phyloP scores from a whole-genome alignment of 495 filamentous ascomycete genomes.

The Amorphotheca resinae region DNA sequence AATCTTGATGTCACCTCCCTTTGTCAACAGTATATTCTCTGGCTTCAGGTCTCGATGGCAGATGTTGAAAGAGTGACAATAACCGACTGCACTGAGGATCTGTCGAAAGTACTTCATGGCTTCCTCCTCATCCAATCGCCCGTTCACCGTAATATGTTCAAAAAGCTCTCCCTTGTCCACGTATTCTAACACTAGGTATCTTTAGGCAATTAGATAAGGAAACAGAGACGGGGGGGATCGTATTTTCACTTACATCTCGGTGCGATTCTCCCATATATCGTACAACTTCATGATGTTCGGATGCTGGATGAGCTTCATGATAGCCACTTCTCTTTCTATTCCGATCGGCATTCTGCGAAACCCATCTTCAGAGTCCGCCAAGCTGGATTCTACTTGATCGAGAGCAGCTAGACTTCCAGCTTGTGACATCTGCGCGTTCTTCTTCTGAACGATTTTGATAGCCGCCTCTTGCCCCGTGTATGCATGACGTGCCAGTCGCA shows the following conservation, averaged over 20 bases:
- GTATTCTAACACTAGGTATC: slow-evolving; percentile 95
- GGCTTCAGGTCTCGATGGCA: slow-evolving; percentile 95
- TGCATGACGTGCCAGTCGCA: slow-evolving; percentile 68
- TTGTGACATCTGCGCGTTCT: slow-evolving; percentile 53
- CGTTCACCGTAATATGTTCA: slow-evolving; percentile 56
- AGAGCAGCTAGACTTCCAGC: slow-evolving; percentile 67
- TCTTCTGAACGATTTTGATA: slow-evolving; percentile 85
- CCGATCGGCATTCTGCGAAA: slow-evolving; percentile 64
- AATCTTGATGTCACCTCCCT: slow-evolving; percentile 64
- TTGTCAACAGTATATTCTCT: slow-evolving; percentile 85
- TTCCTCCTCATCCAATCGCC: slow-evolving; percentile 61
- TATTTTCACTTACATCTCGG: slow-evolving; percentile 61
- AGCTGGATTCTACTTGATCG: slow-evolving; percentile 35
- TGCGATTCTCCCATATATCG: slow-evolving; percentile 93
- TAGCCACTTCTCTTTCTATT: slow-evolving; percentile 75
- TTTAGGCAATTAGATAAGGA: slow-evolving; percentile 27
- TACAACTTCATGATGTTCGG: slow-evolving; percentile 81
- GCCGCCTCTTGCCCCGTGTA: slow-evolving; percentile 66
- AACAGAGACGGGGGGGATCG: neutral
- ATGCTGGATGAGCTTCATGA: slow-evolving; percentile 93
- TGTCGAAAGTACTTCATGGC: slow-evolving; percentile 81
- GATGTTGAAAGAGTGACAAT: slow-evolving; percentile 86
- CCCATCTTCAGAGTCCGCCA: slow-evolving; percentile 35
- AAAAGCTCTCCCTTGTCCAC: slow-evolving; percentile 88
- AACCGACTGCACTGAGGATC: slow-evolving; percentile 80